phyloP scores from a whole-genome alignment of 306 rosid genomes.

The Quercus dentata region DNA sequence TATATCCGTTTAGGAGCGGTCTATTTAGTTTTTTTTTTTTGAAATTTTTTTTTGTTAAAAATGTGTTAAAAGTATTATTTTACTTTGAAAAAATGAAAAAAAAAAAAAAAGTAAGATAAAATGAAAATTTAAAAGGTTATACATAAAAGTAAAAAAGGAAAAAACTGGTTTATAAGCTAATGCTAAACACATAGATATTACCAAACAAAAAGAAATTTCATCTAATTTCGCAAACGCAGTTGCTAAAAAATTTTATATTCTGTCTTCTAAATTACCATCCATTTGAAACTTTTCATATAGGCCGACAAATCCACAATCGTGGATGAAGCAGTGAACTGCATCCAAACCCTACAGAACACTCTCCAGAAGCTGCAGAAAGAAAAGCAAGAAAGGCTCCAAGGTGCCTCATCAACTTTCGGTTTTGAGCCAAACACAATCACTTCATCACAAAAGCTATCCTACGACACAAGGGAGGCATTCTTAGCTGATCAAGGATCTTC shows the following conservation, averaged over 20 bases:
- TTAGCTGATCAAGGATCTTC: conserved; percentile 33
- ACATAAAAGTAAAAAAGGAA: too few relatives aligned
- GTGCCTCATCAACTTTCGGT: not conserved
- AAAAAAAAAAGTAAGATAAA: too few relatives aligned
- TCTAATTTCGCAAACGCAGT: not conserved
- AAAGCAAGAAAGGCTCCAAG: conserved; percentile 44
- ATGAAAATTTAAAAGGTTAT: too few relatives aligned
- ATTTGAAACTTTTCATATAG: conserved; percentile 21
- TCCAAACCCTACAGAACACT: conserved; percentile 34
- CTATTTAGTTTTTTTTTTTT: too few relatives aligned
- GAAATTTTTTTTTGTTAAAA: too few relatives aligned
- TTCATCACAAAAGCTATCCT: conserved; percentile 15
- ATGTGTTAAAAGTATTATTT: too few relatives aligned
- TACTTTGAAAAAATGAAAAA: too few relatives aligned
- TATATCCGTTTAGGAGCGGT: too few relatives aligned
- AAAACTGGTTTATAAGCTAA: not conserved
- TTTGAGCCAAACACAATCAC: conserved; percentile 1
- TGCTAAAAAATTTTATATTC: not conserved
- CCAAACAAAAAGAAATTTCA: not conserved
- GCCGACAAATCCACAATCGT: conserved; percentile 64
- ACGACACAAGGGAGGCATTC: conserved; percentile 35
- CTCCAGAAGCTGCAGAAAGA: conserved; percentile 43
- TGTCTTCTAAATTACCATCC: not conserved
- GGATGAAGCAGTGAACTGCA: conserved; percentile 66
- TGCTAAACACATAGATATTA: too few relatives aligned